Conservation (phyloP, 768 basidiomycete genomes). For the Gloeopeniophorella convolvens region DNA sequence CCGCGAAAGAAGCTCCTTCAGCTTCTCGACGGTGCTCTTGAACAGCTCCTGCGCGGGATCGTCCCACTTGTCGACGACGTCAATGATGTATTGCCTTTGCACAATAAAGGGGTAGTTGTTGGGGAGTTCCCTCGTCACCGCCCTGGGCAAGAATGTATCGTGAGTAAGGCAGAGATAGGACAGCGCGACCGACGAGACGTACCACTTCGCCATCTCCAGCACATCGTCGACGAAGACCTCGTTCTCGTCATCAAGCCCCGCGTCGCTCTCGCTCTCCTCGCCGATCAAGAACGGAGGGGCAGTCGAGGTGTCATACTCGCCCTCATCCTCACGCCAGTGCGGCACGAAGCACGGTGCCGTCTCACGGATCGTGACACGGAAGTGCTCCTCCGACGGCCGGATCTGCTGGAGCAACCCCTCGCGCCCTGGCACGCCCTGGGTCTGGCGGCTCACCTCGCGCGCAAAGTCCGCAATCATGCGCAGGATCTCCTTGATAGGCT, state of each 20-base stretch:
- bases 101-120: constrained; percentile 62
- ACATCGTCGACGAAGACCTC: constrained; percentile 50
- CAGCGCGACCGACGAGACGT: constrained; percentile 19
- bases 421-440: constrained; percentile 48
- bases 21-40: constrained; percentile 30
- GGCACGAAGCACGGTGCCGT: constrained; percentile 59
- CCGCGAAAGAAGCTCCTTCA: constrained; percentile 34
- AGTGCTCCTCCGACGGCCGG: constrained; percentile 40
- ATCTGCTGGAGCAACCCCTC: constrained; percentile 53
- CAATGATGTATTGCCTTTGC: constrained; percentile 41
- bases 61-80: constrained; percentile 42
- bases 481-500: constrained; percentile 54
- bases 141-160: constrained; percentile 32
- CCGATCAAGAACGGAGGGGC: constrained; percentile 19
- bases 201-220: constrained; percentile 40
- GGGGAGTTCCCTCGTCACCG: constrained; percentile 65
- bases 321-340: no score
- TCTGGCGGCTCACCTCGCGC: constrained; percentile 35
- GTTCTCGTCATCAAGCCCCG: background rate
- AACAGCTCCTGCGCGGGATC: constrained; percentile 43
- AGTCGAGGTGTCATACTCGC: no score
- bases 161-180: background rate
- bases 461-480: constrained; percentile 42
- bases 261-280: constrained; percentile 18
- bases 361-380: constrained; percentile 39